Conservation (phyloP, 2,329 filamentous ascomycete genomes). For the Trichocomaceae sp. region DNA sequence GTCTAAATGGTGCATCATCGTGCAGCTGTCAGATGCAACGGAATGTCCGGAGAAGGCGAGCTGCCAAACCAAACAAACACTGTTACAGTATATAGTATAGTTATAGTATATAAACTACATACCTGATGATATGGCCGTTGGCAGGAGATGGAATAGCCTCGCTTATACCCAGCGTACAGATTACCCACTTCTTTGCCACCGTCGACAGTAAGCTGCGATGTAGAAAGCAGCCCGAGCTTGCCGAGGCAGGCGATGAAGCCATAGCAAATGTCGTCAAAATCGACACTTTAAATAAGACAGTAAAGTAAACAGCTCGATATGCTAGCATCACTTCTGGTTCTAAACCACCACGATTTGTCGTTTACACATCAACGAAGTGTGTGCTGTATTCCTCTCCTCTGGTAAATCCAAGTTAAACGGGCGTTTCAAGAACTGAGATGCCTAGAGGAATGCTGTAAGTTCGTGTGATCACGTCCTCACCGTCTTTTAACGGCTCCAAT, state of each 20-base stretch:
- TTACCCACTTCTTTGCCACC: neutral
- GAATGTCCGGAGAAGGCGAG: neutral
- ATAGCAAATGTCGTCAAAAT: neutral
- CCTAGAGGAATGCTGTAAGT: constrained; percentile 1
- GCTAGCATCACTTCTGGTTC: neutral
- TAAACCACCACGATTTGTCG: neutral
- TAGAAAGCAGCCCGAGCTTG: neutral
- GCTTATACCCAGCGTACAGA: neutral
- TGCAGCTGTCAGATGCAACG: neutral
- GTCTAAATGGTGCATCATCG: constrained; percentile 1
- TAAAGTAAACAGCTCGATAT: neutral
- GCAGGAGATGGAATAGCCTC: neutral
- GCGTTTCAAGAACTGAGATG: neutral
- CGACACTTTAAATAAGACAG: neutral
- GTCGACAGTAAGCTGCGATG: neutral
- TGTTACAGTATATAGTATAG: too few species aligned
- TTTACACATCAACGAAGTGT: neutral
- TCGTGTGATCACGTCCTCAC: neutral
- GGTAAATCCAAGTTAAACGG: neutral
- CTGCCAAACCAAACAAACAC: neutral
- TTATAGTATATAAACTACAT: too few species aligned
- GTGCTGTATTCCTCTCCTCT: neutral
- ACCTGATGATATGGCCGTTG: neutral
- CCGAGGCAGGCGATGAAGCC: neutral
- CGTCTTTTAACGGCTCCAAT: neutral